These are phyloP conservation scores for Suillus subalutaceus DNA, from an alignment of 768 basidiomycete species.

Conservation along the genomic window DNA sequence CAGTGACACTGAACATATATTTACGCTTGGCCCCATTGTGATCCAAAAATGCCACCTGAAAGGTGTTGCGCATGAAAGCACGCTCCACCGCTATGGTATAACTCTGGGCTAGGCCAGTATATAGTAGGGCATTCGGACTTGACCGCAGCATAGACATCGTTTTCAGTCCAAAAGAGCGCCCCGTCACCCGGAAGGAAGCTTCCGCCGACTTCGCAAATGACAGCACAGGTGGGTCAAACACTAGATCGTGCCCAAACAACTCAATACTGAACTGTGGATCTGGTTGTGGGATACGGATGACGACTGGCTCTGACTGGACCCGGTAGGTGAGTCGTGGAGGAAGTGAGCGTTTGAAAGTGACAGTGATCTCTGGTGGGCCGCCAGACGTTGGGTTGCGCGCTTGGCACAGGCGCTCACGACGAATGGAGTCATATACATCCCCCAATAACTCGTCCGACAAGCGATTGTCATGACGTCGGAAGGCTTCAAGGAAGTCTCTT, in stretches of 20 bases:
- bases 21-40: slow-evolving; percentile 70
- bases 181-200: slow-evolving; percentile 89
- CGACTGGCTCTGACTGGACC: slow-evolving; percentile 84
- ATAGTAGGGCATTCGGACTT: slow-evolving; percentile 82
- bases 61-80: slow-evolving; percentile 95
- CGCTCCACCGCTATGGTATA: slow-evolving; percentile 81
- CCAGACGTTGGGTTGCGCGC: slow-evolving; percentile 52
- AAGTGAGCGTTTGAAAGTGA: slow-evolving; percentile 74
- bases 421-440: slow-evolving; percentile 79
- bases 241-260: slow-evolving; percentile 83
- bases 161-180: slow-evolving; percentile 81
- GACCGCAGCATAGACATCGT: slow-evolving; percentile 82
- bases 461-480: slow-evolving; percentile 76
- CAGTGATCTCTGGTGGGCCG: slow-evolving; percentile 50
- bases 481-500: slow-evolving; percentile 84
- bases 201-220: slow-evolving; percentile 78
- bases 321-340: slow-evolving; percentile 85
- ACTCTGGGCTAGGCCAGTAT: slow-evolving; percentile 80
- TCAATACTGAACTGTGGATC: slow-evolving; percentile 86
- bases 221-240: slow-evolving; percentile 85
- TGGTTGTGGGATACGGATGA: slow-evolving; percentile 80
- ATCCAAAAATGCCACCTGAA: slow-evolving; percentile 85
- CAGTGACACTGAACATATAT: slow-evolving; percentile 95
- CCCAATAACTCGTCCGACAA: slow-evolving; percentile 77
- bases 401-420: slow-evolving; percentile 71